Evolutionary conservation across 2,329 filamentous ascomycete species (phyloP), one percentile per base, ranked within the genome.

Genomic region (Colletotrichum chrysophilum): DNA sequence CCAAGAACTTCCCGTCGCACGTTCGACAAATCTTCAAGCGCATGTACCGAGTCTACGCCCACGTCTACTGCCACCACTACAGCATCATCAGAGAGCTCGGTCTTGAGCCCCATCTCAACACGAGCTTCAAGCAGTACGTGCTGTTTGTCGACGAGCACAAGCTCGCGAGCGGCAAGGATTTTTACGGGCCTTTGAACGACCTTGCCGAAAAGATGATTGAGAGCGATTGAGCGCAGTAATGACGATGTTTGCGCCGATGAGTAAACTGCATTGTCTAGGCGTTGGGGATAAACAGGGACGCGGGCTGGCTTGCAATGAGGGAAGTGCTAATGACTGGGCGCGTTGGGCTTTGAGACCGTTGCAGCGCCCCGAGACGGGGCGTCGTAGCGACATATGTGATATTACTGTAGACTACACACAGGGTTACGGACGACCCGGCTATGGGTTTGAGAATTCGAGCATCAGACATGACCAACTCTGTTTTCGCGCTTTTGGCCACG

Each of bases 21-120:
- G 93, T 98, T 77, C 94, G 95, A 79, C 96, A 98, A 86, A 96
- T 99, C 84, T 98, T 98, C 92, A 99, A 99, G 91, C 94, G 97
- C 83, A 94, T 99, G 88, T 99, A 98, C 87, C 94, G 97, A 79
- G 96, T 99, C 77, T 99, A 99, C 85, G 97, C 97, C 58, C 97
- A 99, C 87, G 98, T 99, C 81, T 99, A 99, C 91, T 99, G 97
- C 89, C 97, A 99, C 86, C 97, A 99, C 88, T 99, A 99, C 87
- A 96, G 96, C 43, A 96, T 99, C 79, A 94, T 99, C 79, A 94
- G 97, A 75, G 96, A 98, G 84, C 91, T 99, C 52, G 97, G 97
- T 26, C 91, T 99, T 74, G 97, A 99, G 86, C 96, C 97, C 60
- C 97, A 99, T 85, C 91, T 99, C 79, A 99, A 99, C 87, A 99